Evolutionary conservation across 2,329 filamentous ascomycete species (phyloP).

Genomic region (Clonostachys byssicola): DNA sequence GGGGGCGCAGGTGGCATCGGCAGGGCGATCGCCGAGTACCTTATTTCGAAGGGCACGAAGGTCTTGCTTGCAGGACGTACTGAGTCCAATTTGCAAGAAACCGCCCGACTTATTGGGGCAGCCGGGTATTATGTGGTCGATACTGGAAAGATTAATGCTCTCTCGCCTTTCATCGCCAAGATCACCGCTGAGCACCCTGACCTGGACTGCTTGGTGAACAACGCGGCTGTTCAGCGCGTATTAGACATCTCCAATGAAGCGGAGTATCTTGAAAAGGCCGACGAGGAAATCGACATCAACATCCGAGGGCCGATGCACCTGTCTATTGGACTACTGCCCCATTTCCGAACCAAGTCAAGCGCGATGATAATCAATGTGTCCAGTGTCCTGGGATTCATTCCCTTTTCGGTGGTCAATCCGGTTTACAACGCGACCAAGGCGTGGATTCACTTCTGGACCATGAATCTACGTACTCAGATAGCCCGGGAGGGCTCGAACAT

Average conservation of each 20-base stretch:
- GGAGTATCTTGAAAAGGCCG: constrained; percentile 43
- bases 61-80: constrained; percentile 50
- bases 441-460: constrained; percentile 51
- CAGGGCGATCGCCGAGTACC: constrained; percentile 38
- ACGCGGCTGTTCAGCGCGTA: constrained; percentile 53
- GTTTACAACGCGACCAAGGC: constrained; percentile 58
- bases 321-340: constrained; percentile 38
- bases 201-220: constrained; percentile 55
- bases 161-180: constrained; percentile 37
- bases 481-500: constrained; percentile 28
- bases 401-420: constrained; percentile 48
- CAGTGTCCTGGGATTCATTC: constrained; percentile 46
- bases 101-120: constrained; percentile 36
- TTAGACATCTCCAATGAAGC: constrained; percentile 34
- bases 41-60: constrained; percentile 39
- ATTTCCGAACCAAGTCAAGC: constrained; percentile 35
- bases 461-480: constrained; percentile 50
- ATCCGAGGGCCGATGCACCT: constrained; percentile 55
- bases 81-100: constrained; percentile 42
- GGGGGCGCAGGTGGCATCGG: constrained; percentile 50
- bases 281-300: constrained; percentile 55
- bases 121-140: constrained; percentile 48
- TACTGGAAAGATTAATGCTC: constrained; percentile 35
- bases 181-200: constrained; percentile 40
- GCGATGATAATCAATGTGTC: constrained; percentile 49